Conservation (phyloP, 2,329 filamentous ascomycete species). For the Cercospora sp. region DNA sequence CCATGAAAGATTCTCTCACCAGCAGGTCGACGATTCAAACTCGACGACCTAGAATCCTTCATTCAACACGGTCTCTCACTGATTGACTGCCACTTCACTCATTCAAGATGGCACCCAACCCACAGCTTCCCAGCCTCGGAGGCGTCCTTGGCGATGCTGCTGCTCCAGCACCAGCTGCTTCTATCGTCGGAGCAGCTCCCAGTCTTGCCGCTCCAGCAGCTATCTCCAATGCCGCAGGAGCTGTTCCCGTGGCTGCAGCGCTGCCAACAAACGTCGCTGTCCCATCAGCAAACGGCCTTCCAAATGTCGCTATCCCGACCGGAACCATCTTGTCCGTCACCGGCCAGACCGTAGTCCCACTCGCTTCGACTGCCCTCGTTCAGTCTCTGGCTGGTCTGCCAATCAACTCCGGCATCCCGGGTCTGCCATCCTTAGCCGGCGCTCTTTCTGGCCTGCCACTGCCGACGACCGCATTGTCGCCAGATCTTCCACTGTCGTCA, state of each 20-base stretch:
- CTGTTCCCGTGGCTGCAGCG: neutral
- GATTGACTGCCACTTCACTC: neutral
- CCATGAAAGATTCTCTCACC: too few species aligned
- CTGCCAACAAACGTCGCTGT: neutral
- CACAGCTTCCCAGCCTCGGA: slow-evolving; percentile 1
- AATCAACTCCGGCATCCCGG: slow-evolving; percentile 15
- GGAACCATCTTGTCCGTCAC: slow-evolving; percentile 9
- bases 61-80: neutral
- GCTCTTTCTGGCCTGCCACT: slow-evolving; percentile 14
- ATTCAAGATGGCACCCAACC: slow-evolving; percentile 11
- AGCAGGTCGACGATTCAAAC: neutral
- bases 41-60: neutral
- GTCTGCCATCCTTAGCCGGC: neutral
- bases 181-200: neutral
- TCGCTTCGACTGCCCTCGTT: slow-evolving; percentile 14
- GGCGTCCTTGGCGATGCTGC: neutral
- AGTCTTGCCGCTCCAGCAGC: neutral
- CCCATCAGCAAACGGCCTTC: neutral
- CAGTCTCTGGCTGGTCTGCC: slow-evolving; percentile 14
- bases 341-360: slow-evolving; percentile 7
- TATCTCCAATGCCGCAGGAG: neutral
- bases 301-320: slow-evolving; percentile 15
- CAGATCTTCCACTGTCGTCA: slow-evolving; percentile 4
- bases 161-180: neutral
- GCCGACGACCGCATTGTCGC: slow-evolving; percentile 4